Conservation (phyloP, 768 basidiomycete genomes). For the Pisolithus albus region DNA sequence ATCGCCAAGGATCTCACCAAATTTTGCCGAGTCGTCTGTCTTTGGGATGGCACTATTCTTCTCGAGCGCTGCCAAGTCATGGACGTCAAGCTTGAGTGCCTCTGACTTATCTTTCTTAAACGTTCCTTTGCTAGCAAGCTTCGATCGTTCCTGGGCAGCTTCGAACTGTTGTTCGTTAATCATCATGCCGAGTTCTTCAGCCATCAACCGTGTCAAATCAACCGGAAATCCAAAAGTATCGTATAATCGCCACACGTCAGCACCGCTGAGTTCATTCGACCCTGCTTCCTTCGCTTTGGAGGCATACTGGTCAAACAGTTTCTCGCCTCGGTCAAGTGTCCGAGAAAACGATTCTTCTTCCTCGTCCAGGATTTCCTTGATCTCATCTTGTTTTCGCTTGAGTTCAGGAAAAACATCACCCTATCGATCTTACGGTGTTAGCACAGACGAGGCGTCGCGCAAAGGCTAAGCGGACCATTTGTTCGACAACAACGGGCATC, state of each 20-base stretch:
- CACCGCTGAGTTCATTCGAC: slow-evolving; percentile 66
- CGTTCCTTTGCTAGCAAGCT: slow-evolving; percentile 85
- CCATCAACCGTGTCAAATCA: slow-evolving; percentile 95
- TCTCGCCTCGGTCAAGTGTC: slow-evolving; percentile 96
- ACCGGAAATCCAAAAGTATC: slow-evolving; percentile 99
- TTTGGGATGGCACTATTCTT: slow-evolving; percentile 71
- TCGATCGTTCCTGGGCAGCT: slow-evolving; percentile 78
- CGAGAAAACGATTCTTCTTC: slow-evolving; percentile 97
- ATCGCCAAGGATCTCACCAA: slow-evolving; percentile 46
- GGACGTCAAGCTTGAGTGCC: slow-evolving; percentile 89
- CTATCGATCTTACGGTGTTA: slow-evolving; percentile 33
- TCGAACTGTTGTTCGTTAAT: slow-evolving; percentile 89
- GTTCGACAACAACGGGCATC: slow-evolving; percentile 82
- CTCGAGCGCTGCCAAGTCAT: slow-evolving; percentile 85
- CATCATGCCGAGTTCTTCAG: slow-evolving; percentile 79
- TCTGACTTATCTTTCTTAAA: slow-evolving; percentile 62
- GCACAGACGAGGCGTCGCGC: background rate
- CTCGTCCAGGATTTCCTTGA: slow-evolving; percentile 94
- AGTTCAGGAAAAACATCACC: slow-evolving; percentile 91
- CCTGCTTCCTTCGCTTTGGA: slow-evolving; percentile 56
- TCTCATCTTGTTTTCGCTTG: slow-evolving; percentile 68
- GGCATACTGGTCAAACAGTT: slow-evolving; percentile 87
- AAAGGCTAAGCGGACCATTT: slow-evolving; percentile 52
- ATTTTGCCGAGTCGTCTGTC: slow-evolving; percentile 91
- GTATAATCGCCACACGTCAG: slow-evolving; percentile 95